phyloP scores from a whole-genome alignment of 2,329 filamentous ascomycete species.

The Aureobasidium pullulans region DNA sequence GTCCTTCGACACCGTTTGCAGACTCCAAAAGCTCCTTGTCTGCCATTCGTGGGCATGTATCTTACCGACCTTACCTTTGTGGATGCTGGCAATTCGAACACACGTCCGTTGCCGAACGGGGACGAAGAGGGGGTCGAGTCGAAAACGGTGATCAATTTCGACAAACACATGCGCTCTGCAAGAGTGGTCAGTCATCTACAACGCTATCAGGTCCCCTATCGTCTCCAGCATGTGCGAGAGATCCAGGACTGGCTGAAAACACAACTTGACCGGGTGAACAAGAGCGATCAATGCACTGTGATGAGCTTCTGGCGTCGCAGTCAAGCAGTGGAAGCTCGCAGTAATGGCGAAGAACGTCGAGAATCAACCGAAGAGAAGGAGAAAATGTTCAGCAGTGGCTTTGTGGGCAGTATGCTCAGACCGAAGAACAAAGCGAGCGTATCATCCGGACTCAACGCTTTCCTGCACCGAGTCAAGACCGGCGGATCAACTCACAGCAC shows the following conservation, averaged over 20 bases:
- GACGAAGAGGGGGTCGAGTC: slow-evolving; percentile 52
- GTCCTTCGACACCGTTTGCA: slow-evolving; percentile 75
- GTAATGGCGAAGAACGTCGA: neutral
- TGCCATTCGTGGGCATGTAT: slow-evolving; percentile 94
- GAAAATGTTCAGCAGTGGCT: neutral
- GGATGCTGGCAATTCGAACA: slow-evolving; percentile 85
- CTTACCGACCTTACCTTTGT: slow-evolving; percentile 94
- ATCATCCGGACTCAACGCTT: neutral
- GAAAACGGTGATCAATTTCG: slow-evolving; percentile 87
- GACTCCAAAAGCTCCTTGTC: slow-evolving; percentile 73
- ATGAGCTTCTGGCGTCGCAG: slow-evolving; percentile 75
- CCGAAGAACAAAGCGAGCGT: neutral
- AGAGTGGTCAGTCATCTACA: slow-evolving; percentile 95
- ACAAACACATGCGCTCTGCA: slow-evolving; percentile 90
- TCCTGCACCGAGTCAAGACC: neutral
- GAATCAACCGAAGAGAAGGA: neutral
- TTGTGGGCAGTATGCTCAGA: slow-evolving; percentile 2
- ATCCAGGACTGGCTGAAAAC: slow-evolving; percentile 88
- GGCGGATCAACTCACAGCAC: neutral
- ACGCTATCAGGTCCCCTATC: slow-evolving; percentile 90
- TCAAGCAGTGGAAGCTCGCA: slow-evolving; percentile 65
- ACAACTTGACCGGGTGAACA: slow-evolving; percentile 70
- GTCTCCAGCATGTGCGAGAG: slow-evolving; percentile 72
- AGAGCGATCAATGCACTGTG: slow-evolving; percentile 53
- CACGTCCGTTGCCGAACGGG: slow-evolving; percentile 61